Evolutionary conservation across 805 yeast genomes (phyloP).

Genomic region (Candida endomychidarum): DNA sequence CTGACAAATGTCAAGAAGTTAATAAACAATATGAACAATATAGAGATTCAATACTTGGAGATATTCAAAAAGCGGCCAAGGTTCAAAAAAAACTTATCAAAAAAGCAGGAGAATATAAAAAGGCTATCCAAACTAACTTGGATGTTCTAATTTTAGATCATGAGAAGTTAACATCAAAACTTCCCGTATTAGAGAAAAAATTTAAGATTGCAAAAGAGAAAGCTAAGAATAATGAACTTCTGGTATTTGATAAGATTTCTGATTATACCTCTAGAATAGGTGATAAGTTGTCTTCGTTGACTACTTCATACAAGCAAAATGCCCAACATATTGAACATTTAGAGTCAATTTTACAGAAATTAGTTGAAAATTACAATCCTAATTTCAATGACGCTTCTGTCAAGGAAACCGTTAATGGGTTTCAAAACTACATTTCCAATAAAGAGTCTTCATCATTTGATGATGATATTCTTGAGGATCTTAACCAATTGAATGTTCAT

Average conservation of each 20-base stretch:
- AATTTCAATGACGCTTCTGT: constrained; percentile 88
- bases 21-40: constrained; percentile 30
- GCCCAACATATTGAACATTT: constrained; percentile 26
- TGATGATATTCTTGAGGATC: not conserved
- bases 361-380: constrained; percentile 67
- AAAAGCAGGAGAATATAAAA: constrained; percentile 9
- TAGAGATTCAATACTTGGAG: constrained; percentile 1
- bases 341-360: constrained; percentile 47
- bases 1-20: constrained; percentile 54
- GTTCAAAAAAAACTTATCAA: constrained; percentile 11
- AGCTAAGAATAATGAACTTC: not conserved
- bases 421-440: constrained; percentile 48
- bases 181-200: constrained; percentile 3
- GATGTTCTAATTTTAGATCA: constrained; percentile 4
- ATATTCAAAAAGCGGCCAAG: constrained; percentile 5
- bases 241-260: constrained; percentile 20
- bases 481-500: constrained; percentile 10
- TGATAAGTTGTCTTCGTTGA: not conserved
- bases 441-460: constrained; percentile 17
- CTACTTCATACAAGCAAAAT: not conserved
- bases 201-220: not conserved
- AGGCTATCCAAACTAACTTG: constrained; percentile 5
- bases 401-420: constrained; percentile 62
- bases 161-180: not conserved
- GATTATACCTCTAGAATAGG: constrained; percentile 3